Conservation (phyloP, 1,139 yeast genomes). For the Kazachstania sp. region DNA sequence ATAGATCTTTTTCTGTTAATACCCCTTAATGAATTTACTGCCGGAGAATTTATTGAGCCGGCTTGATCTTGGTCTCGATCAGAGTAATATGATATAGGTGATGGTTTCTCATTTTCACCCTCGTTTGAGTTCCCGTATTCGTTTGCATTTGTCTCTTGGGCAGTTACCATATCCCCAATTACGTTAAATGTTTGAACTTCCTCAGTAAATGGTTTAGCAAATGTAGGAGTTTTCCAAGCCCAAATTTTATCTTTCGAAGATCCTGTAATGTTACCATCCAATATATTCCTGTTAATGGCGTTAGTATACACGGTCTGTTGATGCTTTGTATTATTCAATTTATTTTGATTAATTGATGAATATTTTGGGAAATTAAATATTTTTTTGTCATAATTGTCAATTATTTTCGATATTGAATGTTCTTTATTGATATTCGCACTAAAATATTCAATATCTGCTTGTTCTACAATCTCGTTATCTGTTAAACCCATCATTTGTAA, state of each 20-base stretch:
- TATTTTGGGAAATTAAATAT: conserved; percentile 33
- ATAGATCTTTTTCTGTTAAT: conserved; percentile 18
- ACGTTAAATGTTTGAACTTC: conserved; percentile 19
- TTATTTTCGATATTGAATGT: conserved; percentile 39
- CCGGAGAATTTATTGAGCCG: neutral
- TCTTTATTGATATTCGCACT: conserved; percentile 8
- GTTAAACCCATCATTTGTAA: conserved; percentile 97
- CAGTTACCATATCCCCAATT: conserved; percentile 12
- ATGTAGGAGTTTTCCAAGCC: conserved; percentile 22
- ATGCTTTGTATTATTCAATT: neutral
- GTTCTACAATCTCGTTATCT: conserved; percentile 61
- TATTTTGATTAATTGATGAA: neutral
- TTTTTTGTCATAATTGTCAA: conserved; percentile 54
- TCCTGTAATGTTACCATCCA: neutral
- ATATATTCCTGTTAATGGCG: neutral
- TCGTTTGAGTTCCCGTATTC: neutral
- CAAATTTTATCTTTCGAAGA: conserved; percentile 8
- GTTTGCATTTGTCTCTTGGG: neutral
- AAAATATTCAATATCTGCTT: conserved; percentile 21
- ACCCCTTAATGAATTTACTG: conserved; percentile 23
- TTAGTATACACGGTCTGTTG: neutral
- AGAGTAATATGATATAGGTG: neutral
- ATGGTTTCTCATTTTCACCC: no score
- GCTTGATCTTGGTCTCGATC: neutral
- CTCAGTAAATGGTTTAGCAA: conserved; percentile 20